A percentile compares a stretch with the other conserved stretches of the same genome.
Conservation (phyloP, 129 eudicot species). For the Cynara cardunculus region DNA sequence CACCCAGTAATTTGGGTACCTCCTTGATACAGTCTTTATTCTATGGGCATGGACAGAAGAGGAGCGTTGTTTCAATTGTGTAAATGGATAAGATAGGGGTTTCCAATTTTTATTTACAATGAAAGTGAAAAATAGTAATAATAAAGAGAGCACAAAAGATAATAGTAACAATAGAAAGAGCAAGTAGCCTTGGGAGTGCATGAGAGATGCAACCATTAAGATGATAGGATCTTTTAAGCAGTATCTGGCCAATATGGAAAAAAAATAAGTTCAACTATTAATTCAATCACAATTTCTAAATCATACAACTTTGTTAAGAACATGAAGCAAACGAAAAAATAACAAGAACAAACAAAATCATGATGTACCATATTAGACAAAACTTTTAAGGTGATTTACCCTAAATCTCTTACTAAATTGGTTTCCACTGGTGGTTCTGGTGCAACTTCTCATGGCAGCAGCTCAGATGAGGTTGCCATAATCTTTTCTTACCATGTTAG, state of each 20-base stretch:
- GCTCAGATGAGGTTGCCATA: neutral
- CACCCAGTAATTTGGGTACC: neutral
- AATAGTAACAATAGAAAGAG: neutral
- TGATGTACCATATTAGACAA: neutral
- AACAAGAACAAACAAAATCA: neutral
- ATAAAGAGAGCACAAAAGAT: neutral
- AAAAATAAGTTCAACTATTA: neutral
- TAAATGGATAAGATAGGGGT: neutral
- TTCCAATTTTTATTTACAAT: neutral
- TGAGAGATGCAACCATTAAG: neutral
- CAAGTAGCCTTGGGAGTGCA: neutral
- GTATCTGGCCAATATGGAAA: neutral
- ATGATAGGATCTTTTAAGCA: neutral
- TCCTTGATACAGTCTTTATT: neutral
- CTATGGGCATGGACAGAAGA: neutral
- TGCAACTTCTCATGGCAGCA: neutral
- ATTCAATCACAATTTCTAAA: neutral
- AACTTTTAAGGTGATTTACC: neutral
- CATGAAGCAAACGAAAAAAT: neutral
- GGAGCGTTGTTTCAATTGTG: neutral
- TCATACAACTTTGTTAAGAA: neutral
- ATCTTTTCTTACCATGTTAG: slow-evolving; percentile 1
- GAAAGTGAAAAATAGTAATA: neutral
- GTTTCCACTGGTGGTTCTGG: neutral
- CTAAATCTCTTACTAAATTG: neutral